Evolutionary conservation across 2,329 filamentous ascomycete species (phyloP).

Genomic region (Trichoderma afroharzianum): DNA sequence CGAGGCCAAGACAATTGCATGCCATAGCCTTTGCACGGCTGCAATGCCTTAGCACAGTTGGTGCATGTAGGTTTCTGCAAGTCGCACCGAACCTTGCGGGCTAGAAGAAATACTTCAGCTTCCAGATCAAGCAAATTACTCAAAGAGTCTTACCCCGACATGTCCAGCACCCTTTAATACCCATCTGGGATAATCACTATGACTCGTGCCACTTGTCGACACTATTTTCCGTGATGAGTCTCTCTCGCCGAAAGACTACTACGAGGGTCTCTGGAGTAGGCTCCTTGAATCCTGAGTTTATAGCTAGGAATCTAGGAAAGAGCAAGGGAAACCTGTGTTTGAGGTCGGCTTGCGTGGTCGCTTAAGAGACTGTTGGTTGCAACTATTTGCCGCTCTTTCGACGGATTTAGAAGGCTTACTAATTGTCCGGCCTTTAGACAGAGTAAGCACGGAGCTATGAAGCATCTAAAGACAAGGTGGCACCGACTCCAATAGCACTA

Average conservation of each 20-base stretch:
- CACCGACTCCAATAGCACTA: neutral
- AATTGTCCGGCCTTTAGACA: neutral
- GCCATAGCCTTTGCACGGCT: slow-evolving; percentile 13
- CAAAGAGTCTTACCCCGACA: neutral
- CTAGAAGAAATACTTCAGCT: neutral
- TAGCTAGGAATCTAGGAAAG: neutral
- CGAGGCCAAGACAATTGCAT: slow-evolving; percentile 17
- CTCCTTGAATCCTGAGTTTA: neutral
- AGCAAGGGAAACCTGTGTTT: neutral
- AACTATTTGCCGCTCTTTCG: neutral
- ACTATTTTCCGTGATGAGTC: neutral
- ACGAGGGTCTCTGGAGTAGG: neutral
- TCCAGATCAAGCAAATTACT: neutral
- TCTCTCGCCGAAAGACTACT: neutral
- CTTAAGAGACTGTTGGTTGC: neutral
- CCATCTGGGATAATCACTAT: neutral
- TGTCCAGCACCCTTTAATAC: slow-evolving; percentile 10
- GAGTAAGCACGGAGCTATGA: neutral
- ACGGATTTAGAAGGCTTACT: neutral
- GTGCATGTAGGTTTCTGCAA: slow-evolving; percentile 3
- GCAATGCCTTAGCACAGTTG: slow-evolving; percentile 9
- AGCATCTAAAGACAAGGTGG: neutral
- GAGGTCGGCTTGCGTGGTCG: neutral
- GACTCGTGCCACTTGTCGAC: neutral
- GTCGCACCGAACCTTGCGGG: slow-evolving; percentile 15